Percentiles rank a stretch among this genome's conserved stretches.
phyloP scores from a whole-genome alignment of 2,329 filamentous ascomycete species.

The Penicillium sp. region DNA sequence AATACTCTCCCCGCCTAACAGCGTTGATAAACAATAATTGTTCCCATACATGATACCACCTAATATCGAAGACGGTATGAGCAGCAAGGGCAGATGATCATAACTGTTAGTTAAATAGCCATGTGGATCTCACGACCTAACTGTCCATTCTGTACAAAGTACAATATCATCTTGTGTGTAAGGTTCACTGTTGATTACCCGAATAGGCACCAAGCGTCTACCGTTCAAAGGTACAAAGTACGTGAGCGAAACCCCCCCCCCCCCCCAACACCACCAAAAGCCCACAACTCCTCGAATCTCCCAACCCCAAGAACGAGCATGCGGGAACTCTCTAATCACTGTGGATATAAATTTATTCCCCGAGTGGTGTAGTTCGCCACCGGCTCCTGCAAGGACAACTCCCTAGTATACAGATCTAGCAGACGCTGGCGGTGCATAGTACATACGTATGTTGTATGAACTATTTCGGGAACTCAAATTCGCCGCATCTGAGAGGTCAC shows the following conservation, averaged over 20 bases:
- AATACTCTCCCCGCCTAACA: neutral
- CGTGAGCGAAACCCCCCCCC: too few species aligned
- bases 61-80: constrained; percentile 6
- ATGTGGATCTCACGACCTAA: neutral
- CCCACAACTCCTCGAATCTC: neutral
- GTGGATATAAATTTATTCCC: constrained; percentile 15
- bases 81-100: constrained; percentile 18
- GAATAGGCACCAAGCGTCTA: neutral
- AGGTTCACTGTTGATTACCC: neutral
- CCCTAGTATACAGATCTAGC: constrained; percentile 19
- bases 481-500: constrained; percentile 28
- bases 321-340: neutral
- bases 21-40: constrained; percentile 16
- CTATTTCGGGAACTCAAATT: constrained; percentile 26
- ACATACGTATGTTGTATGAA: neutral
- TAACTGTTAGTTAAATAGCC: neutral
- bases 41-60: constrained; percentile 8
- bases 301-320: neutral
- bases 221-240: constrained; percentile 13
- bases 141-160: neutral
- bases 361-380: constrained; percentile 18
- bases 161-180: neutral
- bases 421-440: constrained; percentile 10
- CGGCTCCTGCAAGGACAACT: constrained; percentile 23
- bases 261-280: too few species aligned